A percentile compares a stretch with the other conserved stretches of the same genome.
These are phyloP conservation scores for Biancaea sappan DNA, from an alignment of 306 rosid species.

Conservation along the genomic window DNA sequence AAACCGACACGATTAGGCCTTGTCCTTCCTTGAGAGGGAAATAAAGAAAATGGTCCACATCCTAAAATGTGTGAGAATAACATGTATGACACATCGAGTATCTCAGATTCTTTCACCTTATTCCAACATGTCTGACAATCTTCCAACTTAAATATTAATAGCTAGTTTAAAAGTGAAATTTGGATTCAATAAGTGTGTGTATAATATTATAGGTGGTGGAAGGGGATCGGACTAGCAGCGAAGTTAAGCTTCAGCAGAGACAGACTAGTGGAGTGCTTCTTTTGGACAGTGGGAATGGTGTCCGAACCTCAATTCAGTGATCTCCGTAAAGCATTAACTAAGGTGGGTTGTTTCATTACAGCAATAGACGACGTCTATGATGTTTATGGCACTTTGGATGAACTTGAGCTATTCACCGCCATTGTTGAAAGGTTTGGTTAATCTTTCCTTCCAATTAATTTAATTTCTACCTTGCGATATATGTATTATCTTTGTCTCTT, in stretches of 20 bases:
- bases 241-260: slow-evolving; percentile 55
- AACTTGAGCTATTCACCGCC: slow-evolving; percentile 49
- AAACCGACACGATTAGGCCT: too few species aligned
- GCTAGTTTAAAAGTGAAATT: neutral
- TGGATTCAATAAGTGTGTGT: neutral
- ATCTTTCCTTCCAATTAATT: neutral
- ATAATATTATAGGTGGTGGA: slow-evolving; percentile 68
- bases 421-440: slow-evolving; percentile 50
- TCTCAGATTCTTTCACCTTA: too few species aligned
- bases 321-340: slow-evolving; percentile 50
- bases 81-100: too few species aligned
- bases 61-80: too few species aligned
- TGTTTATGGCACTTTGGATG: slow-evolving; percentile 58
- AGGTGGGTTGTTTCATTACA: slow-evolving; percentile 45
- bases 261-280: slow-evolving; percentile 56
- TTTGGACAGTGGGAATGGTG: slow-evolving; percentile 54
- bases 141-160: too few species aligned
- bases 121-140: too few species aligned
- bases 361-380: slow-evolving; percentile 62
- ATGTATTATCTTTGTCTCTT: neutral
- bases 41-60: too few species aligned
- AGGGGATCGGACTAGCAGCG: slow-evolving; percentile 43
- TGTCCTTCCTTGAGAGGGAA: too few species aligned
- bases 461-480: too few species aligned
- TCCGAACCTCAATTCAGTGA: slow-evolving; percentile 44